Conservation (phyloP, 2,329 filamentous ascomycete species). For the Karstenula rhodostoma region DNA sequence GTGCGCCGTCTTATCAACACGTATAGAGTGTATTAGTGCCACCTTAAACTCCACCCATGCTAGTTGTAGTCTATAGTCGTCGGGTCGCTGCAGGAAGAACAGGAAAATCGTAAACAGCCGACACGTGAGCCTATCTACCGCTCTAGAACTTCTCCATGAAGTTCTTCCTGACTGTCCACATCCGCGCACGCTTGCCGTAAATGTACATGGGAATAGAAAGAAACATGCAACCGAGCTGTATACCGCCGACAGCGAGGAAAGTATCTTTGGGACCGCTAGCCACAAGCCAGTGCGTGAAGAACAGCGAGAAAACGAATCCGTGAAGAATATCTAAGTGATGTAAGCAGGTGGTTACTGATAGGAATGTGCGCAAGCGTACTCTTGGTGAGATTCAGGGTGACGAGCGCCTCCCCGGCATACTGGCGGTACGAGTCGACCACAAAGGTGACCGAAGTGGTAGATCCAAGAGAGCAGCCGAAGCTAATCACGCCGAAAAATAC, state of each 20-base stretch:
- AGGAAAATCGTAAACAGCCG: background rate
- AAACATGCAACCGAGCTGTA: constrained; percentile 79
- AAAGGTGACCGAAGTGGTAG: constrained; percentile 92
- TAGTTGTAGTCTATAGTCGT: background rate
- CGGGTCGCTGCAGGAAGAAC: background rate
- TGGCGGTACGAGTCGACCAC: constrained; percentile 92
- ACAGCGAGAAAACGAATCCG: constrained; percentile 86
- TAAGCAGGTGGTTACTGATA: constrained; percentile 18
- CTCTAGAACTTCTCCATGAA: constrained; percentile 80
- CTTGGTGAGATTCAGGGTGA: constrained; percentile 94
- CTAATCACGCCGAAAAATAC: constrained; percentile 91
- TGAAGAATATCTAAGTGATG: constrained; percentile 74
- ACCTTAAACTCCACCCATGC: constrained; percentile 4
- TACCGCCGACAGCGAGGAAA: constrained; percentile 83
- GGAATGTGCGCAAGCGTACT: constrained; percentile 56
- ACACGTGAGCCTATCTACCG: background rate
- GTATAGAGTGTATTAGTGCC: background rate
- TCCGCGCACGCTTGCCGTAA: constrained; percentile 85
- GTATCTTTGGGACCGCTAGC: constrained; percentile 77
- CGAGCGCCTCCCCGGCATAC: constrained; percentile 91
- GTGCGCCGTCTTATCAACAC: background rate
- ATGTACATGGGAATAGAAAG: constrained; percentile 92
- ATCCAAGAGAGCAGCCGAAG: constrained; percentile 89
- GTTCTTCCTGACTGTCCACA: constrained; percentile 91
- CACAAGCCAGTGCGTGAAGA: constrained; percentile 74